A percentile compares a stretch with the other conserved stretches of the same genome.
Evolutionary conservation across 371 early-diverging fungal genomes (phyloP).

Genomic region (Chytridiales sp.): DNA sequence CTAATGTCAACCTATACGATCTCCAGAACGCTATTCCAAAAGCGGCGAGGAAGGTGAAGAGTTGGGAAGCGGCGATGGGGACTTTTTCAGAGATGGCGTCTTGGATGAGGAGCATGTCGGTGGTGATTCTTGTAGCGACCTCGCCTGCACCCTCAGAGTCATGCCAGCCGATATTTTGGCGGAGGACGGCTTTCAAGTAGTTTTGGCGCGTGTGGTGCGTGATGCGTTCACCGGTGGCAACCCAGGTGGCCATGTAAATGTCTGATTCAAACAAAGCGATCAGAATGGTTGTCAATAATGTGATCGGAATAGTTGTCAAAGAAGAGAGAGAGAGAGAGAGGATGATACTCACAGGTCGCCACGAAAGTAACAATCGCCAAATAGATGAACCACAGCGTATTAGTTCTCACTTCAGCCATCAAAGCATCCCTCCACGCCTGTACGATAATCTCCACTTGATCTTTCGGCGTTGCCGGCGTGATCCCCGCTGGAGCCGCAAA

Average conservation of each 20-base stretch:
- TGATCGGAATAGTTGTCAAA: neutral
- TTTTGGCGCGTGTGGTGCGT: slow-evolving; percentile 15
- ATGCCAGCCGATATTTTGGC: slow-evolving; percentile 87
- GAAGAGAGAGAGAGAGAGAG: too few relatives aligned
- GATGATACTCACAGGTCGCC: too few relatives aligned
- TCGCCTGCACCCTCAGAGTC: slow-evolving; percentile 61
- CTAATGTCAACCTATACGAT: slow-evolving; percentile 27
- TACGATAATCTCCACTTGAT: neutral
- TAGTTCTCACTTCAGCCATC: slow-evolving; percentile 2
- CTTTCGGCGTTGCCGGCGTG: neutral
- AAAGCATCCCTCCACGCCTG: neutral
- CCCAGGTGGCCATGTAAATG: slow-evolving; percentile 32
- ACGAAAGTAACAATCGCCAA: slow-evolving; percentile 12
- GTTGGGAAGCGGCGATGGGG: slow-evolving; percentile 18
- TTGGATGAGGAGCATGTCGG: slow-evolving; percentile 39
- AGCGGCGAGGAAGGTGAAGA: slow-evolving; percentile 34
- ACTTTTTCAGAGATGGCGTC: slow-evolving; percentile 39
- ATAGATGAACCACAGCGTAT: slow-evolving; percentile 5
- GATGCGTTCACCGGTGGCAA: slow-evolving; percentile 33
- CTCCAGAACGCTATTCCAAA: slow-evolving; percentile 35
- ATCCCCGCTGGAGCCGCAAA: slow-evolving; percentile 2
- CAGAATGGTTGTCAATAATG: too few relatives aligned
- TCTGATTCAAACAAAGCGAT: too few relatives aligned
- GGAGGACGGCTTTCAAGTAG: slow-evolving; percentile 45
- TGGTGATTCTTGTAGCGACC: slow-evolving; percentile 54